phyloP scores from a whole-genome alignment of 768 basidiomycete genomes.

The Phylloporus sp. region DNA sequence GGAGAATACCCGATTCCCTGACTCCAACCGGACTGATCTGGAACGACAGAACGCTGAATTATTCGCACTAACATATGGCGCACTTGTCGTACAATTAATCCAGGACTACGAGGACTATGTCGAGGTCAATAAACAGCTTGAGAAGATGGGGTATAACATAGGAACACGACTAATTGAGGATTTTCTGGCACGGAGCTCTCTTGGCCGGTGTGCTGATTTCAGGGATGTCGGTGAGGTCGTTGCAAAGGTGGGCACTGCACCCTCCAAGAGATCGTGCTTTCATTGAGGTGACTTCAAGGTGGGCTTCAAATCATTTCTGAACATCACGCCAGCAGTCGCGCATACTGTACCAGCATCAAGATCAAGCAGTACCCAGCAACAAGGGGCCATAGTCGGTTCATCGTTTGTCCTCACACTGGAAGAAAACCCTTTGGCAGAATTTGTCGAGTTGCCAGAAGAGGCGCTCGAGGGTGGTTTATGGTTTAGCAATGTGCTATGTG shows the following conservation, averaged over 20 bases:
- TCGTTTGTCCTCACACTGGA: conserved; percentile 85
- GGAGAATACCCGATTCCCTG: conserved; percentile 28
- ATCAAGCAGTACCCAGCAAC: conserved; percentile 40
- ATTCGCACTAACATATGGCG: conserved; percentile 95
- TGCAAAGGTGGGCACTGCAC: conserved; percentile 63
- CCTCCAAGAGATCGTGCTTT: neutral
- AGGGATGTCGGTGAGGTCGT: conserved; percentile 93
- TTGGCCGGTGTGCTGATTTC: conserved; percentile 92
- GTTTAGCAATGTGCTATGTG: conserved; percentile 96
- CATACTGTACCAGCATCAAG: conserved; percentile 58
- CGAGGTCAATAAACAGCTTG: conserved; percentile 93
- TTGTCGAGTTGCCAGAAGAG: conserved; percentile 94
- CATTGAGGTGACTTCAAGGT: conserved; percentile 50
- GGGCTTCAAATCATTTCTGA: conserved; percentile 96
- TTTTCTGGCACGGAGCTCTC: conserved; percentile 87
- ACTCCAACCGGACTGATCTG: conserved; percentile 16
- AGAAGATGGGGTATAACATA: conserved; percentile 99
- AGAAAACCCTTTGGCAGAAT: conserved; percentile 95
- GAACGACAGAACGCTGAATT: conserved; percentile 85
- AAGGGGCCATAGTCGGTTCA: conserved; percentile 43
- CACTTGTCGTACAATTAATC: conserved; percentile 95
- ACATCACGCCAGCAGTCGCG: conserved; percentile 79
- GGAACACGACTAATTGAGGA: conserved; percentile 96
- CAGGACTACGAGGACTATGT: conserved; percentile 98
- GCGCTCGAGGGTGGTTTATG: conserved; percentile 89